Percentiles rank a stretch among this genome's conserved stretches.
Evolutionary conservation across 1,139 yeast species (phyloP).

Genomic region (Meyerozyma athensensis): DNA sequence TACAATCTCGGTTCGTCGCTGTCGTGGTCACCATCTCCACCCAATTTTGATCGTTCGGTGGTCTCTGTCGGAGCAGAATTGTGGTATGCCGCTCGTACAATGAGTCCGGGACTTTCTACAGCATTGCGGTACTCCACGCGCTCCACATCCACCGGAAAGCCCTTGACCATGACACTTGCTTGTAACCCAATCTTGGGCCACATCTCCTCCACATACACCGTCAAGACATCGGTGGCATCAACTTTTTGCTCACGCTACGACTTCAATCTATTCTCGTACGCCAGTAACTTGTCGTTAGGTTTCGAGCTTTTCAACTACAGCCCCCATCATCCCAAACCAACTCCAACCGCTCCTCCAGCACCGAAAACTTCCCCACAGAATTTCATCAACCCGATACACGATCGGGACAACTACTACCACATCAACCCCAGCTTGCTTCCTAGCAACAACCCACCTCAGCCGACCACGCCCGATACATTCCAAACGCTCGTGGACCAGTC

Average conservation of each 20-base stretch:
- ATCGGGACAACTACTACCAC: constrained; percentile 22
- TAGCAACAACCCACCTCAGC: constrained; percentile 7
- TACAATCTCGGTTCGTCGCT: constrained; percentile 54
- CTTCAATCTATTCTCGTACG: constrained; percentile 86
- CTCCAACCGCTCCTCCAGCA: constrained; percentile 5
- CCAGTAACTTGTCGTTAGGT: constrained; percentile 82
- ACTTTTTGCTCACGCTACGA: constrained; percentile 84
- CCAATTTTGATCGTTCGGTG: constrained; percentile 43
- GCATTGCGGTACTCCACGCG: constrained; percentile 83
- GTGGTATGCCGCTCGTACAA: constrained; percentile 81
- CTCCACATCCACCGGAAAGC: constrained; percentile 83
- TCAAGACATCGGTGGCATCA: constrained; percentile 70
- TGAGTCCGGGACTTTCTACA: constrained; percentile 82
- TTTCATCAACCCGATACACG: constrained; percentile 21
- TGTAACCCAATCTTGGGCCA: constrained; percentile 91
- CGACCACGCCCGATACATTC: constrained; percentile 49
- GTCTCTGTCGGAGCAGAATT: constrained; percentile 79
- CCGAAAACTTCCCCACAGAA: neutral
- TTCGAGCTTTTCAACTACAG: constrained; percentile 68
- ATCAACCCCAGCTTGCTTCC: constrained; percentile 23
- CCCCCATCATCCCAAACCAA: too few species aligned
- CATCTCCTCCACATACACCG: constrained; percentile 81
- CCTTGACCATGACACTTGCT: constrained; percentile 81
- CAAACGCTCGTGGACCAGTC: constrained; percentile 48
- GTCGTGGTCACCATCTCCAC: constrained; percentile 26